phyloP scores from a whole-genome alignment of 768 basidiomycete genomes.

The Boletellus ananas region DNA sequence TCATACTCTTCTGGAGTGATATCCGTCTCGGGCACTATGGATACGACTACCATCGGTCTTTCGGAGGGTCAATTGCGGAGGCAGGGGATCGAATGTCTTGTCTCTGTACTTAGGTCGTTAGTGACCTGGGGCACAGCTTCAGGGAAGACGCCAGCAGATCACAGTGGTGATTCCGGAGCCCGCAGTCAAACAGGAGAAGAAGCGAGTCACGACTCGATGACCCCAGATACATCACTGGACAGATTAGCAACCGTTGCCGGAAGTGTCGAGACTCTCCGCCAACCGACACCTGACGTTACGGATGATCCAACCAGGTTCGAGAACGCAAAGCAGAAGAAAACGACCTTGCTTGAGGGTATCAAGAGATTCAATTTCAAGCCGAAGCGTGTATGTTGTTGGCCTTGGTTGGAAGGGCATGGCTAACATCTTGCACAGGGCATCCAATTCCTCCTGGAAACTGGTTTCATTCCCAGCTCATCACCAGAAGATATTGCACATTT shows the following conservation, averaged over 20 bases:
- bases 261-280: slow-evolving; percentile 56
- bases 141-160: slow-evolving; percentile 31
- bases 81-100: slow-evolving; percentile 94
- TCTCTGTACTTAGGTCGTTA: slow-evolving; percentile 81
- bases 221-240: slow-evolving; percentile 56
- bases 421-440: slow-evolving; percentile 58
- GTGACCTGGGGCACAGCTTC: slow-evolving; percentile 82
- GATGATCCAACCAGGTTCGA: slow-evolving; percentile 94
- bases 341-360: slow-evolving; percentile 89
- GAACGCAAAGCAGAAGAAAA: slow-evolving; percentile 95
- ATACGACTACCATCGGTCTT: slow-evolving; percentile 62
- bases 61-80: slow-evolving; percentile 83
- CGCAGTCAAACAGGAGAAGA: slow-evolving; percentile 55
- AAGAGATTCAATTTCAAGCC: slow-evolving; percentile 99
- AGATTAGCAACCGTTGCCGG: slow-evolving; percentile 43
- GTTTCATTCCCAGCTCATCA: slow-evolving; percentile 71
- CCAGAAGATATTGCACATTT: slow-evolving; percentile 83
- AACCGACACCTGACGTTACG: slow-evolving; percentile 70
- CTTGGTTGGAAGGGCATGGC: background rate
- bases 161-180: slow-evolving; percentile 36
- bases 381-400: slow-evolving; percentile 64
- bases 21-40: slow-evolving; percentile 61
- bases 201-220: slow-evolving; percentile 44
- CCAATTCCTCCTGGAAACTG: slow-evolving; percentile 81
- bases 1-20: slow-evolving; percentile 64